These are phyloP conservation scores for Setomelanomma holmii DNA, from an alignment of 2,329 filamentous ascomycete genomes.

Conservation along the genomic window DNA sequence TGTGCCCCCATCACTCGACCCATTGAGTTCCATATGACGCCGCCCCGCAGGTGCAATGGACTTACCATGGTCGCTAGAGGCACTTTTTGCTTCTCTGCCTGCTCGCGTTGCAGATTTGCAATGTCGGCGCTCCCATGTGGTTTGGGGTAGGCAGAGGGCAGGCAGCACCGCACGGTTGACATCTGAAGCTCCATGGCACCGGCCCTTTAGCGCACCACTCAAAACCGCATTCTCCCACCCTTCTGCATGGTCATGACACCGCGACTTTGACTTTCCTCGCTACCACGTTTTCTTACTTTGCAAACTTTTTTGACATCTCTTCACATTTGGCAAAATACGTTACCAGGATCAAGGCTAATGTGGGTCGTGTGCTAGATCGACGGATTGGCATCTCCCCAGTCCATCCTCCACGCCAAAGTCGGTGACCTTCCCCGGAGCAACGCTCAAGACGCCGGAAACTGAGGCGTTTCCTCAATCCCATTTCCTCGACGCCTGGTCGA, in stretches of 20 bases:
- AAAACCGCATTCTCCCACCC: conserved; percentile 26
- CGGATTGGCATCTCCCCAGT: conserved; percentile 59
- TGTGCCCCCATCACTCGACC: conserved; percentile 11
- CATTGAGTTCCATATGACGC: conserved; percentile 6
- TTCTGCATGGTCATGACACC: conserved; percentile 1
- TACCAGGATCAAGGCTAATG: conserved; percentile 44
- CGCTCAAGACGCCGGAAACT: conserved; percentile 55
- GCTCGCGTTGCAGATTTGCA: conserved; percentile 19
- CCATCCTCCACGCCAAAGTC: conserved; percentile 58
- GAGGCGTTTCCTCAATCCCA: conserved; percentile 51
- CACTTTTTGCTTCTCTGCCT: conserved; percentile 34
- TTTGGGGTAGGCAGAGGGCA: conserved; percentile 42
- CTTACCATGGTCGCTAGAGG: no score
- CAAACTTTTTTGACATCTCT: neutral
- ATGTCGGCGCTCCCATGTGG: conserved; percentile 24
- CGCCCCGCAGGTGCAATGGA: conserved; percentile 18
- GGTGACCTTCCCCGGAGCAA: conserved; percentile 48
- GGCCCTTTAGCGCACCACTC: conserved; percentile 26
- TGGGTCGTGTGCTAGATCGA: conserved; percentile 46
- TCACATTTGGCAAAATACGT: conserved; percentile 18
- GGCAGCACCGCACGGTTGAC: conserved; percentile 48
- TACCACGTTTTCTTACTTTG: conserved; percentile 10
- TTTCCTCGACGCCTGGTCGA: conserved; percentile 59
- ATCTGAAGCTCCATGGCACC: conserved; percentile 32
- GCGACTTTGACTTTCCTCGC: conserved; percentile 9